Conservation (phyloP, 495 filamentous ascomycete species). For the Daldinia childiae region DNA sequence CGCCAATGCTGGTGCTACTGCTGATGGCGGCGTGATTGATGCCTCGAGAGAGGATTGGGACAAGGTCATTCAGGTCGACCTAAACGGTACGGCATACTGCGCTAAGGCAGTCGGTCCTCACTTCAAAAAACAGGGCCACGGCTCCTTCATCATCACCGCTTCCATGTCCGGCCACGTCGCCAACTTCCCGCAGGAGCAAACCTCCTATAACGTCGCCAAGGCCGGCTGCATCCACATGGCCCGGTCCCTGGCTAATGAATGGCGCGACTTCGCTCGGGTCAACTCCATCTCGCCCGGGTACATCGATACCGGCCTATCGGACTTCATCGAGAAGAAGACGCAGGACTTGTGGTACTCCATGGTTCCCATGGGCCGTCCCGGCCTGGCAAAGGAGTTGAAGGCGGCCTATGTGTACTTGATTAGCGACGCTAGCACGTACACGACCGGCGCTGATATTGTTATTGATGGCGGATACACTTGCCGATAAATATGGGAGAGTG, state of each 20-base stretch:
- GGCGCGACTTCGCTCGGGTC: constrained; percentile 81
- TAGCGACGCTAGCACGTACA: constrained; percentile 72
- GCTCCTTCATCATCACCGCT: constrained; percentile 67
- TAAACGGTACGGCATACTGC: constrained; percentile 71
- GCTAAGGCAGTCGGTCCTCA: constrained; percentile 67
- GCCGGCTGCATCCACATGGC: constrained; percentile 78
- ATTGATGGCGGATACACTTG: constrained; percentile 66
- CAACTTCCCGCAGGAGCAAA: constrained; percentile 82
- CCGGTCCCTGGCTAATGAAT: constrained; percentile 78
- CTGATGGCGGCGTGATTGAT: constrained; percentile 55
- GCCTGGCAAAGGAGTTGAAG: constrained; percentile 84
- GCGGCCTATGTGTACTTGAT: constrained; percentile 81
- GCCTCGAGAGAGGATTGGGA: constrained; percentile 54
- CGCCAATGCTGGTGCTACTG: constrained; percentile 59
- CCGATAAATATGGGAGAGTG: constrained; percentile 37
- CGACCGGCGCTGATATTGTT: constrained; percentile 62
- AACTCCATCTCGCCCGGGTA: constrained; percentile 83
- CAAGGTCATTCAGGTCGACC: constrained; percentile 69
- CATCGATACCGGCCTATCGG: constrained; percentile 80
- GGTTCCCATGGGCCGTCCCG: constrained; percentile 80
- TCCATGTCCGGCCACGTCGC: constrained; percentile 75
- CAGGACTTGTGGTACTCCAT: constrained; percentile 79
- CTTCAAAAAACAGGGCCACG: constrained; percentile 64
- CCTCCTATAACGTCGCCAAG: constrained; percentile 82
- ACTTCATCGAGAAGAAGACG: constrained; percentile 75